Evolutionary conservation across 2,329 filamentous ascomycete species (phyloP), one percentile per base, ranked within the genome.

Genomic region (Cercospora sp.): DNA sequence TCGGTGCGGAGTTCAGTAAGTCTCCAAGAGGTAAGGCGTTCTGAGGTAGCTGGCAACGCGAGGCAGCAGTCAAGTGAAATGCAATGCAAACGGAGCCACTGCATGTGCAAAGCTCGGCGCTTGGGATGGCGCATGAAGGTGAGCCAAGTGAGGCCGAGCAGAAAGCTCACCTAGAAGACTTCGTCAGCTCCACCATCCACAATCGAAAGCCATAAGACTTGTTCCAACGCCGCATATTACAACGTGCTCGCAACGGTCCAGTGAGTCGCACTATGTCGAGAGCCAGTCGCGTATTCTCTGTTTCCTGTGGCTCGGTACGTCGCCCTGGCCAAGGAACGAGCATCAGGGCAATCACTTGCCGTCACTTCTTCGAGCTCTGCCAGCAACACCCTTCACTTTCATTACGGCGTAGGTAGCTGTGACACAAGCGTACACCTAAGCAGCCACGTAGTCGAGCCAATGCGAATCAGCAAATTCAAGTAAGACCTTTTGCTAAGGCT

Each of bases 71-170:
- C 48, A 53, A 53, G 20, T 53, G 23, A 53, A 53, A 28, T 23
- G 23, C 48, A 28, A 7, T 53, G 10, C 23, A 16, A 53, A 13
- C 13, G 48, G 5, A 16, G 20, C 3, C 12, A 23, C 13, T 53
- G 10, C 48, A 53, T 26, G 48, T 53, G 48, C 48, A 28, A 28
- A 23, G 23, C 20, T 28, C 20, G 13, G 13, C 10, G 23, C 20
- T 5, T 28, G 10, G 16, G 3, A 13, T 13, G 48, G 10, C n/a
- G 48, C 23, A 23, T 5, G 10, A 2, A 53, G 33, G n/a, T 42
- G 58, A 60, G 58, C 10, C 9, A 42, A 40, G 58, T 60, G 58
- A 60, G 40, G 58, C 16, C 31, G 40, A 28, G 58, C 33, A 53
- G 12, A 16, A 28, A 53, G 20, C 23, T 3, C 13, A 16, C 20